Conservation (phyloP, 352 stramenopile species). For the Globisporangium yorkense region DNA sequence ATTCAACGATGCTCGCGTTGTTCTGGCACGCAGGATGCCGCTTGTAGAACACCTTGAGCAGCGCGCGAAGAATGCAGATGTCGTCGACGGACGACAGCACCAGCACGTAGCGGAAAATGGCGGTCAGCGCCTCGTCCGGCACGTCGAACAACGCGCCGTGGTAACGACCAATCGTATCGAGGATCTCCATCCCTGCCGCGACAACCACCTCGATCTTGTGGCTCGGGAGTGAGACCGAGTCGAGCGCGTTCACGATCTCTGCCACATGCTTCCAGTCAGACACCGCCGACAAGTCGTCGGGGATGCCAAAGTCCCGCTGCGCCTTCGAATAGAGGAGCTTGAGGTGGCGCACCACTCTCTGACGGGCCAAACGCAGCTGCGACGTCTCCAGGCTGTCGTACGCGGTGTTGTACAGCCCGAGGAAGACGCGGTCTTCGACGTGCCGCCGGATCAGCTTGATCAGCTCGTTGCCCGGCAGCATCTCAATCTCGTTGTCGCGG, state of each 20-base stretch:
- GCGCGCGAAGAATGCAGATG: conserved; percentile 32
- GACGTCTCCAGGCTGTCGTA: conserved; percentile 55
- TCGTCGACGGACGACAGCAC: conserved; percentile 60
- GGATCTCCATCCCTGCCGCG: conserved; percentile 42
- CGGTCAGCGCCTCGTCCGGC: conserved; percentile 46
- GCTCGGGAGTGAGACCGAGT: conserved; percentile 72
- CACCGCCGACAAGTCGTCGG: conserved; percentile 46
- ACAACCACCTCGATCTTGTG: conserved; percentile 82
- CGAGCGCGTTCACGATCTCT: conserved; percentile 53
- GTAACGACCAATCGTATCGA: conserved; percentile 37
- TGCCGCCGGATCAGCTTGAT: conserved; percentile 68
- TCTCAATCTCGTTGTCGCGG: conserved; percentile 47
- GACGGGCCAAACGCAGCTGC: conserved; percentile 27
- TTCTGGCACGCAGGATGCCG: conserved; percentile 72
- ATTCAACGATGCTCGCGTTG: conserved; percentile 40
- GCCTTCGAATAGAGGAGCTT: conserved; percentile 55
- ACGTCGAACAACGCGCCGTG: conserved; percentile 59
- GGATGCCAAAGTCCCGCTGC: conserved; percentile 58
- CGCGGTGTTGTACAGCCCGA: conserved; percentile 39
- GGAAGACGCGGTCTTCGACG: conserved; percentile 79
- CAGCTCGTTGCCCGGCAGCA: conserved; percentile 68
- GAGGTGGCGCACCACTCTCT: conserved; percentile 35
- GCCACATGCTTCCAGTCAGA: conserved; percentile 54
- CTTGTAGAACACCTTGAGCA: conserved; percentile 59
- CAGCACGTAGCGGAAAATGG: conserved; percentile 66